A percentile compares a stretch with the other conserved stretches of the same genome.
phyloP scores from a whole-genome alignment of 2,329 filamentous ascomycete species.

The Acrodontium crateriforme region DNA sequence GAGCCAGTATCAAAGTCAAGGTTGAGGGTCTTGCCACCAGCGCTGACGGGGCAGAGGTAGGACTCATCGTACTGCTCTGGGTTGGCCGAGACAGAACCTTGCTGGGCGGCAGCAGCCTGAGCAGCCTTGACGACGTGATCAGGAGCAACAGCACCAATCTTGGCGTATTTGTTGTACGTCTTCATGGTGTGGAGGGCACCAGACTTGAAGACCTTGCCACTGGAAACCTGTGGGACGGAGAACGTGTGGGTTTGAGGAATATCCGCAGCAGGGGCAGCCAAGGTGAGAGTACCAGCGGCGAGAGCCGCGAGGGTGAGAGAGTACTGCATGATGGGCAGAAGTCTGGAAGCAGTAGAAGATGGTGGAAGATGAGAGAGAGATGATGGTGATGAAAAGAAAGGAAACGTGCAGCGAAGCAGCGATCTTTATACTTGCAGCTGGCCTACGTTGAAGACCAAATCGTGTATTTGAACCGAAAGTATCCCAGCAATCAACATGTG shows the following conservation, averaged over 20 bases:
- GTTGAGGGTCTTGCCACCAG: slow-evolving; percentile 47
- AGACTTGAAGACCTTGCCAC: slow-evolving; percentile 18
- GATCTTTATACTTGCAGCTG: too few species aligned
- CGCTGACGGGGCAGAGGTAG: slow-evolving; percentile 37
- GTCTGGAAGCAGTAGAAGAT: too few species aligned
- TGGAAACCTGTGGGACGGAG: slow-evolving; percentile 14
- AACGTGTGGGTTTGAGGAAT: slow-evolving; percentile 12
- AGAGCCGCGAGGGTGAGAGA: too few species aligned
- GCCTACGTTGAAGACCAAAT: too few species aligned
- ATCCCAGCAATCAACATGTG: too few species aligned
- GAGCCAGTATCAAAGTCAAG: slow-evolving; percentile 57
- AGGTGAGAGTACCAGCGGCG: slow-evolving; percentile 12
- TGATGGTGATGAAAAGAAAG: too few species aligned
- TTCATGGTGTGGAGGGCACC: slow-evolving; percentile 24
- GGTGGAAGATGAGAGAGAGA: too few species aligned
- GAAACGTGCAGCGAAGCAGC: too few species aligned
- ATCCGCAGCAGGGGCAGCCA: slow-evolving; percentile 17
- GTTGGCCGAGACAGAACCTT: slow-evolving; percentile 21
- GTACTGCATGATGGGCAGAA: too few species aligned
- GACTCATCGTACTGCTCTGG: slow-evolving; percentile 19
- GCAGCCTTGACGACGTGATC: slow-evolving; percentile 13
- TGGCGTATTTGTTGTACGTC: slow-evolving; percentile 24
- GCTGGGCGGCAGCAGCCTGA: slow-evolving; percentile 9
- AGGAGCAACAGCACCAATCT: slow-evolving; percentile 13
- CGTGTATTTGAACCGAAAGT: too few species aligned